Evolutionary conservation across 2,329 filamentous ascomycete species (phyloP).

Genomic region (Alternaria sp.): DNA sequence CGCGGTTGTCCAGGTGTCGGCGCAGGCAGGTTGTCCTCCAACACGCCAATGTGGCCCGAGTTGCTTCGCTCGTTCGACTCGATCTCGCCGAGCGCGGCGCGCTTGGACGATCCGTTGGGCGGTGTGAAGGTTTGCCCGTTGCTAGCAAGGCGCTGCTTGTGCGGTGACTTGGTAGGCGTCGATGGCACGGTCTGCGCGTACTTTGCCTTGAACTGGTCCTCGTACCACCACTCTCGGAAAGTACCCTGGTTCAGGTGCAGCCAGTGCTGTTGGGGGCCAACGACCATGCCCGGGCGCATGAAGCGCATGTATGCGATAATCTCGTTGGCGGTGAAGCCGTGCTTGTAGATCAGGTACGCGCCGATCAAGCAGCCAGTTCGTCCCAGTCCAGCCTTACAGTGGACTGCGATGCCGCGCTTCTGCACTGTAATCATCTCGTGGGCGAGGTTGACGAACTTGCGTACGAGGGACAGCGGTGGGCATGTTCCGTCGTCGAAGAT

Average conservation of each 20-base stretch:
- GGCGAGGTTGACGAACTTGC: constrained; percentile 91
- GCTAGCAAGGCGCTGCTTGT: constrained; percentile 60
- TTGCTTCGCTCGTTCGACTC: constrained; percentile 72
- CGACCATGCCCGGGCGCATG: constrained; percentile 98
- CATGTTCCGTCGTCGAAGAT: constrained; percentile 99
- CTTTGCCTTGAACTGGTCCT: constrained; percentile 80
- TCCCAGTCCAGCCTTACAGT: constrained; percentile 97
- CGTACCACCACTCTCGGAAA: constrained; percentile 97
- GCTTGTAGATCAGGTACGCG: constrained; percentile 95
- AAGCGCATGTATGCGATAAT: constrained; percentile 98
- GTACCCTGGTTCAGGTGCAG: constrained; percentile 94
- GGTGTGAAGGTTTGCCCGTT: constrained; percentile 80
- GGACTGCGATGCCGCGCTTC: constrained; percentile 93
- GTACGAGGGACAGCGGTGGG: constrained; percentile 84
- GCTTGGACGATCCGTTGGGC: constrained; percentile 76
- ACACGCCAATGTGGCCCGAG: constrained; percentile 62
- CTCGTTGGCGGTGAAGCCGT: constrained; percentile 97
- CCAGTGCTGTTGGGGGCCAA: constrained; percentile 98
- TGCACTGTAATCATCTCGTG: constrained; percentile 92
- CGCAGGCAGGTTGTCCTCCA: constrained; percentile 90
- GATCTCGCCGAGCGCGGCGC: constrained; percentile 91
- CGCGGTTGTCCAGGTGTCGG: constrained; percentile 95
- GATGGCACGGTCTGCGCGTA: constrained; percentile 67
- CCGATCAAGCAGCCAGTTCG: constrained; percentile 96
- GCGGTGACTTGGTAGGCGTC: constrained; percentile 63